Evolutionary conservation across 1,284 basidiomycete species (phyloP).

Genomic region (Trichosporon ovoides): DNA sequence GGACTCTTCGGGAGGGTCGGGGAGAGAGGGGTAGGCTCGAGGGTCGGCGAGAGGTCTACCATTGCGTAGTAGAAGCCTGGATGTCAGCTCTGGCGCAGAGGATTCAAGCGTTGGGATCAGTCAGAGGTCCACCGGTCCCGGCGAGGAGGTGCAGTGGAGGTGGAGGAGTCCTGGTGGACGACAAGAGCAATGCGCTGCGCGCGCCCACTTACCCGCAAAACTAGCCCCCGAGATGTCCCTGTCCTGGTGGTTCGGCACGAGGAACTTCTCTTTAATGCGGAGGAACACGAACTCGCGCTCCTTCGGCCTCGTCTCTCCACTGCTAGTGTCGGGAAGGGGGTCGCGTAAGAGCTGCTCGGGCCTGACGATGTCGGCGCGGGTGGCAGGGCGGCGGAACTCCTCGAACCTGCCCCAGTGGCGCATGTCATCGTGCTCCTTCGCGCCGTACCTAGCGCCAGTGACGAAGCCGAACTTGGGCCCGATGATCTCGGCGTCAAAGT

Average conservation of each 20-base stretch:
- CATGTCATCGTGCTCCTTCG: constrained; percentile 79
- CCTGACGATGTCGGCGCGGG: constrained; percentile 57
- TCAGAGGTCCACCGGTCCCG: constrained; percentile 5
- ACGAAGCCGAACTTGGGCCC: constrained; percentile 76
- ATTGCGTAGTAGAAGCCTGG: constrained; percentile 72
- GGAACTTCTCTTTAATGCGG: constrained; percentile 93
- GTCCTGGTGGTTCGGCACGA: constrained; percentile 88
- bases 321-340: constrained; percentile 31
- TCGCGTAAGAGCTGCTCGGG: constrained; percentile 68
- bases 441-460: constrained; percentile 72
- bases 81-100: constrained; percentile 11
- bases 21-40: constrained; percentile 24
- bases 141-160: no score
- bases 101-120: no score
- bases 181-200: no score
- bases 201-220: constrained; percentile 77
- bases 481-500: constrained; percentile 91
- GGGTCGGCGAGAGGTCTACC: constrained; percentile 45
- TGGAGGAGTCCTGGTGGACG: no score
- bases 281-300: constrained; percentile 63
- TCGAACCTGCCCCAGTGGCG: constrained; percentile 87
- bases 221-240: constrained; percentile 92
- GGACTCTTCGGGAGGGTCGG: constrained; percentile 23
- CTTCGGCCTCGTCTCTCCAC: constrained; percentile 26
- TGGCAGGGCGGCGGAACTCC: constrained; percentile 68